A percentile compares a stretch with the other conserved stretches of the same genome.
Evolutionary conservation across 192 early-diverging fungal genomes (phyloP).

Genomic region (Mortierella hygrophila): DNA sequence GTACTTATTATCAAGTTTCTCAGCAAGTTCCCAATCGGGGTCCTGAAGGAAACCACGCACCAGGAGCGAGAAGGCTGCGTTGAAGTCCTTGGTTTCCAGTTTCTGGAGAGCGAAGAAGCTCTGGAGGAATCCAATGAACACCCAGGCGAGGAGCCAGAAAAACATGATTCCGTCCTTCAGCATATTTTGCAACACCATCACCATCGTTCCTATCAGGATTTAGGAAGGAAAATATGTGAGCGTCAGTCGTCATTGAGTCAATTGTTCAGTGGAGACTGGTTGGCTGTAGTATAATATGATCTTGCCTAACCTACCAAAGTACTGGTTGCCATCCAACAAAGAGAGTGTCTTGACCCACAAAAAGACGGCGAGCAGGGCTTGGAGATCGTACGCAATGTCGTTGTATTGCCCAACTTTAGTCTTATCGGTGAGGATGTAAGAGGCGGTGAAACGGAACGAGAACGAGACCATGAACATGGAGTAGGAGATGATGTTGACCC

Average conservation of each 20-base stretch:
- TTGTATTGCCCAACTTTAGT: neutral
- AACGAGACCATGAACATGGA: constrained; percentile 52
- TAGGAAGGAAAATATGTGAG: neutral
- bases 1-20: constrained; percentile 3
- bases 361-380: constrained; percentile 46
- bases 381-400: constrained; percentile 46
- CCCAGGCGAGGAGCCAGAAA: constrained; percentile 57
- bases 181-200: constrained; percentile 59
- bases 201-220: constrained; percentile 47
- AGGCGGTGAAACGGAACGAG: constrained; percentile 39
- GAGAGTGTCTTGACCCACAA: constrained; percentile 53
- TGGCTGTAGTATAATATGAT: neutral
- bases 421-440: constrained; percentile 11
- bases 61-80: constrained; percentile 27
- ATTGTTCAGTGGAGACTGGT: neutral
- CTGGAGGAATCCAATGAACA: constrained; percentile 57
- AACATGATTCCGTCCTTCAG: constrained; percentile 60
- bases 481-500: constrained; percentile 57
- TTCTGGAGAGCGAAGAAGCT: constrained; percentile 44
- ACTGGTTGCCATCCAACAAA: constrained; percentile 48
- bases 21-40: constrained; percentile 48
- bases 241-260: neutral
- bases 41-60: constrained; percentile 54
- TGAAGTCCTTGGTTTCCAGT: constrained; percentile 21
- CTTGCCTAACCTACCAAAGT: constrained; percentile 37